A percentile compares a stretch with the other conserved stretches of the same genome.
Conservation (phyloP, 106 monocot species). For the Platanthera guangdongensis region DNA sequence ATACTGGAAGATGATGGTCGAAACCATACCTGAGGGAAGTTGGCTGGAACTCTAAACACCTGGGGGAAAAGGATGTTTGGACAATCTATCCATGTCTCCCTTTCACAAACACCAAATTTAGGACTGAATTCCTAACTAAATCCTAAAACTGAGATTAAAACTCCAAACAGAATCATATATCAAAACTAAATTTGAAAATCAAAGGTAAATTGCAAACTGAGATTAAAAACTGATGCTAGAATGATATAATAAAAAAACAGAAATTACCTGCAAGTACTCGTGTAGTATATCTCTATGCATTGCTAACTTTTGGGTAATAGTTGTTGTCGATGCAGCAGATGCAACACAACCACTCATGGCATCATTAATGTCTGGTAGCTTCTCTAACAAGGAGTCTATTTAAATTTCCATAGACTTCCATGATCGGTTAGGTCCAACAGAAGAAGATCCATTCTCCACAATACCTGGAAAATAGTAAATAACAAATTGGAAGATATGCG, state of each 20-base stretch:
- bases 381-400: conserved; percentile 81
- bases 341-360: conserved; percentile 82
- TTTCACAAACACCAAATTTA: too few relatives aligned
- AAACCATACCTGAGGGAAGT: too few relatives aligned
- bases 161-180: too few relatives aligned
- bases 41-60: too few relatives aligned
- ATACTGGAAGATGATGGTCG: too few relatives aligned
- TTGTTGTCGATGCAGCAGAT: conserved; percentile 55
- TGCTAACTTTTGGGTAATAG: conserved; percentile 81
- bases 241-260: background rate
- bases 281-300: conserved; percentile 95
- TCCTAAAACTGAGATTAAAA: too few relatives aligned
- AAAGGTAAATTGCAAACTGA: too few relatives aligned
- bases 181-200: too few relatives aligned
- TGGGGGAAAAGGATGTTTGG: too few relatives aligned
- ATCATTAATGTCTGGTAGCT: conserved; percentile 82
- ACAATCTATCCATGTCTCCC: too few relatives aligned
- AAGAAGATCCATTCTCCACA: conserved; percentile 50
- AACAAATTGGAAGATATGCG: background rate
- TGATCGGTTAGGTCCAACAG: conserved; percentile 62
- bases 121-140: too few relatives aligned
- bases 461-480: conserved; percentile 36
- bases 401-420: conserved; percentile 97
- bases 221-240: background rate
- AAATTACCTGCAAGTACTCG: conserved; percentile 76